Evolutionary conservation across 805 yeast species (phyloP).

Genomic region (Myxozyma sirexii): DNA sequence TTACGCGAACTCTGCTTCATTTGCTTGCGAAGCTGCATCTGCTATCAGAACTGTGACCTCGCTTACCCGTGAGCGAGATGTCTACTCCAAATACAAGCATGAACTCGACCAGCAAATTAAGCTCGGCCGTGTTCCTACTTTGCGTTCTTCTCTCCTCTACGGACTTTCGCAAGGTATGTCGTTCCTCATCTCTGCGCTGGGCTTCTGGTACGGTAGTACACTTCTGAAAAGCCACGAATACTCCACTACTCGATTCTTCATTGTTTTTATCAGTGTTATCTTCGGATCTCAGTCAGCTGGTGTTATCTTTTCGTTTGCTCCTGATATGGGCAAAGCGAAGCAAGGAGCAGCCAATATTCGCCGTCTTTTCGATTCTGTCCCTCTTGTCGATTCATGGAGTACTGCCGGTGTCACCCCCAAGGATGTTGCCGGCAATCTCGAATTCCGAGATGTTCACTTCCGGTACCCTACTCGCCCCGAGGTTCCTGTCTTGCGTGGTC

Average conservation of each 20-base stretch:
- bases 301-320: conserved; percentile 46
- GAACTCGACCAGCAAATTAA: conserved; percentile 19
- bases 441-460: conserved; percentile 47
- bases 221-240: conserved; percentile 40
- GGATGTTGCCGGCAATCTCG: conserved; percentile 52
- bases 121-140: conserved; percentile 42
- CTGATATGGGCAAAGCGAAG: conserved; percentile 50
- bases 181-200: conserved; percentile 47
- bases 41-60: conserved; percentile 50
- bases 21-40: conserved; percentile 47
- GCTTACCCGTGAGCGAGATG: conserved; percentile 48
- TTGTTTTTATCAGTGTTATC: conserved; percentile 46
- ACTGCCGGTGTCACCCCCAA: conserved; percentile 38
- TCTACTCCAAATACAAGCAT: conserved; percentile 38
- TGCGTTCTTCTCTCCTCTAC: conserved; percentile 41
- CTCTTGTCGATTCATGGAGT: conserved; percentile 44
- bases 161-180: conserved; percentile 46
- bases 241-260: conserved; percentile 43
- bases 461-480: conserved; percentile 41
- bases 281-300: conserved; percentile 52
- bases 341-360: conserved; percentile 44
- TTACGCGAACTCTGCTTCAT: conserved; percentile 46
- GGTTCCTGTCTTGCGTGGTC: conserved; percentile 38
- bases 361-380: conserved; percentile 41
- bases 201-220: conserved; percentile 50